These are phyloP conservation scores for Rhizopogon vulgaris DNA, from an alignment of 768 basidiomycete genomes.

Conservation along the genomic window DNA sequence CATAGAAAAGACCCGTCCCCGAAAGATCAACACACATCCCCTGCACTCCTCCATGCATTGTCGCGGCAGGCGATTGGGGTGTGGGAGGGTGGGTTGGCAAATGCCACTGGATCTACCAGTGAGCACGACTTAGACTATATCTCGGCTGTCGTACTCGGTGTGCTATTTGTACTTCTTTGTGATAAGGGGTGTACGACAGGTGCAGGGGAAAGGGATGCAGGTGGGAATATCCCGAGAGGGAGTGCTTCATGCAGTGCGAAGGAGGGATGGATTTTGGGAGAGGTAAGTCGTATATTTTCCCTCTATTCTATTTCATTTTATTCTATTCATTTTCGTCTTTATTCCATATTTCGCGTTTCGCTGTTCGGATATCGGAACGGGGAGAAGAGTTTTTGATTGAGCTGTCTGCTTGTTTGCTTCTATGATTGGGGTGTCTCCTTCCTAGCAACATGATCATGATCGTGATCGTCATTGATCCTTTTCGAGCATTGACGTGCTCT, in stretches of 20 bases:
- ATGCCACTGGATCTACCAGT: conserved; percentile 11
- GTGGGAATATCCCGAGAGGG: too few relatives aligned
- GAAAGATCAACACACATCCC: conserved; percentile 24
- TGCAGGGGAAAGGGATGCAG: not conserved
- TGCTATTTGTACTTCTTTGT: conserved; percentile 48
- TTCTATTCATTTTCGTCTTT: too few relatives aligned
- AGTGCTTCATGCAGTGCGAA: not conserved
- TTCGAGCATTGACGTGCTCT: not conserved
- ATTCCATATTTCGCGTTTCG: too few relatives aligned
- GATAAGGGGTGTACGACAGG: conserved; percentile 35
- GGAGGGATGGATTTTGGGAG: conserved; percentile 1
- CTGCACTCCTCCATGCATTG: conserved; percentile 38
- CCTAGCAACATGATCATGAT: not conserved
- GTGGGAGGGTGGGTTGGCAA: conserved; percentile 28
- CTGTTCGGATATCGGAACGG: too few relatives aligned
- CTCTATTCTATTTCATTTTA: too few relatives aligned
- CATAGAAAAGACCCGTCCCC: conserved; percentile 1
- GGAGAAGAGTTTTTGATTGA: too few relatives aligned
- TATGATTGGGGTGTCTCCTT: not conserved
- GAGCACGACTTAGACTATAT: conserved; percentile 53
- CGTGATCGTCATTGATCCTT: not conserved
- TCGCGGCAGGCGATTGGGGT: conserved; percentile 42
- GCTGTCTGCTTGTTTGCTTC: not conserved
- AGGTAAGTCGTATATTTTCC: not conserved
- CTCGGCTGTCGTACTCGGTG: conserved; percentile 51